phyloP scores from a whole-genome alignment of 768 basidiomycete species.

The Cystofilobasidium ferigula region DNA sequence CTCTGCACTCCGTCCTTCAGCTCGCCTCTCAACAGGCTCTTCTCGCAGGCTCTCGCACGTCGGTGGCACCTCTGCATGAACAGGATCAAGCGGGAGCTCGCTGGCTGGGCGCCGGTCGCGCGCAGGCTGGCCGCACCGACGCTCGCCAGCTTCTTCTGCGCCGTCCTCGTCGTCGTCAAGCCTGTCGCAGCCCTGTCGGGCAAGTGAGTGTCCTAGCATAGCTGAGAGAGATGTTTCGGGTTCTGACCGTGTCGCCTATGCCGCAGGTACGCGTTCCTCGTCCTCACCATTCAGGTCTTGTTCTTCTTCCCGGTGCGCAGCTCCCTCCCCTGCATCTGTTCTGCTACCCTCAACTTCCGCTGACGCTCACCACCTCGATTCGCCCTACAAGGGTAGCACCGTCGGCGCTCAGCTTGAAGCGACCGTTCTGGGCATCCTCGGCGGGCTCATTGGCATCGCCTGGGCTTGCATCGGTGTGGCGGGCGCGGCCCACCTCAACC shows the following conservation, averaged over 20 bases:
- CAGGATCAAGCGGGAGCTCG: background rate
- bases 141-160: slow-evolving; percentile 9
- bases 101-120: background rate
- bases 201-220: background rate
- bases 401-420: slow-evolving; percentile 1
- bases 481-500: background rate
- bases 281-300: background rate
- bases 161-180: background rate
- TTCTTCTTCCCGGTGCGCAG: slow-evolving; percentile 2
- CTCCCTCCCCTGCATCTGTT: background rate
- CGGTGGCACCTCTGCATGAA: too few relatives aligned
- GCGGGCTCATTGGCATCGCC: slow-evolving; percentile 5
- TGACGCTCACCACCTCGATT: background rate
- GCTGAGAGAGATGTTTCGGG: background rate
- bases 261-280: background rate
- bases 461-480: slow-evolving; percentile 15
- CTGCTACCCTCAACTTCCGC: background rate
- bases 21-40: too few relatives aligned
- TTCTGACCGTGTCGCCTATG: background rate
- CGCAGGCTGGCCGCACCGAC: background rate
- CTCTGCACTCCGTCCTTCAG: too few relatives aligned
- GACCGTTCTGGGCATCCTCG: slow-evolving; percentile 1
- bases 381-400: background rate
- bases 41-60: too few relatives aligned
- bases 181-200: background rate